These are phyloP conservation scores for Actinomucor elegans DNA, from an alignment of 371 early-diverging fungal genomes.

Conservation along the genomic window DNA sequence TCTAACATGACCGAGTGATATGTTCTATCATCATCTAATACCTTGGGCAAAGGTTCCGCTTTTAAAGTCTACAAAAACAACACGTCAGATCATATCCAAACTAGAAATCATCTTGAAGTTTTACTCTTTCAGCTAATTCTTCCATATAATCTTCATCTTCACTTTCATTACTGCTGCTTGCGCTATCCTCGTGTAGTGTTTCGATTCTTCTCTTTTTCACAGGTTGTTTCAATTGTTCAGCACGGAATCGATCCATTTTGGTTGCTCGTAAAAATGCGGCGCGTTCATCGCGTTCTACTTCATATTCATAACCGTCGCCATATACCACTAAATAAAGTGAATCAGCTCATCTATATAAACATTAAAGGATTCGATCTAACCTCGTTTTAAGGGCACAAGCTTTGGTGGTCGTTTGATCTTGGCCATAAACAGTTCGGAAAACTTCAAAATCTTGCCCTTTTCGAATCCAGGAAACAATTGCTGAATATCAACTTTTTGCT, in stretches of 20 bases:
- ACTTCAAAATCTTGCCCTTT: conserved; percentile 58
- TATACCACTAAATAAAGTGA: conserved; percentile 29
- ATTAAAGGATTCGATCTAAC: too few species aligned
- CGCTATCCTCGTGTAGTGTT: conserved; percentile 7
- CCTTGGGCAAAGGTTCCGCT: background rate
- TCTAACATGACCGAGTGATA: conserved; percentile 71
- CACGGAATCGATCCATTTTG: conserved; percentile 27
- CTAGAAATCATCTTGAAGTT: background rate
- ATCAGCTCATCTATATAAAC: too few species aligned
- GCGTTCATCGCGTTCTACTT: conserved; percentile 43
- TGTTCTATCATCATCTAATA: conserved; percentile 30
- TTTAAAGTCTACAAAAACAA: too few species aligned
- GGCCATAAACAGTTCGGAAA: conserved; percentile 67
- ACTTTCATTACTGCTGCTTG: conserved; percentile 20
- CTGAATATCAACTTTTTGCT: conserved; percentile 47
- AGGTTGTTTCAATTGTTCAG: conserved; percentile 14
- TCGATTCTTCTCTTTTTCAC: conserved; percentile 37
- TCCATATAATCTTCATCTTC: conserved; percentile 27
- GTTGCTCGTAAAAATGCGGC: conserved; percentile 31
- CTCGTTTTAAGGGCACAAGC: conserved; percentile 25
- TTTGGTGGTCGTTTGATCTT: conserved; percentile 38
- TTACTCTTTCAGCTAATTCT: conserved; percentile 14
- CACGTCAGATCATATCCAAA: background rate
- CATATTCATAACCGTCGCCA: conserved; percentile 47
- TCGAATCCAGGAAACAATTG: conserved; percentile 70